A percentile compares a stretch with the other conserved stretches of the same genome.
phyloP scores from a whole-genome alignment of 2,329 filamentous ascomycete species.

The Epichloe glyceriae region DNA sequence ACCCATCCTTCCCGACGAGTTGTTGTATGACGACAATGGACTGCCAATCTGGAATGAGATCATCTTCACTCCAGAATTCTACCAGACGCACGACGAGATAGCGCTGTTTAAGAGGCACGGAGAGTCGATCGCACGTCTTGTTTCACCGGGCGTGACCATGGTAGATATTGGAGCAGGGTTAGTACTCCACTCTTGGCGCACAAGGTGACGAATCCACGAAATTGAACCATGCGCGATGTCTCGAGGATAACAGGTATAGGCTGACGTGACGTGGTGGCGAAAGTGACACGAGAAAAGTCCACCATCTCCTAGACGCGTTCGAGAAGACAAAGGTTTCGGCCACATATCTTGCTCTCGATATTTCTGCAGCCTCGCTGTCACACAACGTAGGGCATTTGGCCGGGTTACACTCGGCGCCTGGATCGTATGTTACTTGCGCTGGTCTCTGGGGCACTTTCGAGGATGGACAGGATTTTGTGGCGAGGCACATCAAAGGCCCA shows the following conservation, averaged over 20 bases:
- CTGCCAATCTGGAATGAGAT: conserved; percentile 28
- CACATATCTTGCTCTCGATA: conserved; percentile 28
- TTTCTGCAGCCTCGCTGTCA: conserved; percentile 23
- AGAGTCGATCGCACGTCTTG: conserved; percentile 18
- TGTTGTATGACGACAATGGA: conserved; percentile 26
- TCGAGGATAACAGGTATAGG: background rate
- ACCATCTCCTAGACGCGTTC: conserved; percentile 23
- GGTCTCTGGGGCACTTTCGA: conserved; percentile 29
- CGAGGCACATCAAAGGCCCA: conserved; percentile 15
- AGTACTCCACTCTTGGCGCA: conserved; percentile 9
- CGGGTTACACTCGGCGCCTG: conserved; percentile 13
- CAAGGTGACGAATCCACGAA: background rate
- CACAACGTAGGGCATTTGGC: conserved; percentile 22
- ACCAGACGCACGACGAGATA: conserved; percentile 29
- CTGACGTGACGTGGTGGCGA: background rate
- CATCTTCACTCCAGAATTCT: conserved; percentile 26
- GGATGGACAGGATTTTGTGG: conserved; percentile 20
- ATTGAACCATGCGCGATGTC: too few relatives aligned
- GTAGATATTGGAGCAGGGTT: conserved; percentile 30
- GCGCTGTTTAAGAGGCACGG: conserved; percentile 22
- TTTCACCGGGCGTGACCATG: conserved; percentile 20
- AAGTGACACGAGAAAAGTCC: conserved; percentile 29
- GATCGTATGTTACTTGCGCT: conserved; percentile 19
- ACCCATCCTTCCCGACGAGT: conserved; percentile 25
- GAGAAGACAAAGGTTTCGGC: conserved; percentile 16